Evolutionary conservation across 2,329 filamentous ascomycete genomes (phyloP), one percentile per base, ranked within the genome.

Genomic region (Aspergillus clavatus): DNA sequence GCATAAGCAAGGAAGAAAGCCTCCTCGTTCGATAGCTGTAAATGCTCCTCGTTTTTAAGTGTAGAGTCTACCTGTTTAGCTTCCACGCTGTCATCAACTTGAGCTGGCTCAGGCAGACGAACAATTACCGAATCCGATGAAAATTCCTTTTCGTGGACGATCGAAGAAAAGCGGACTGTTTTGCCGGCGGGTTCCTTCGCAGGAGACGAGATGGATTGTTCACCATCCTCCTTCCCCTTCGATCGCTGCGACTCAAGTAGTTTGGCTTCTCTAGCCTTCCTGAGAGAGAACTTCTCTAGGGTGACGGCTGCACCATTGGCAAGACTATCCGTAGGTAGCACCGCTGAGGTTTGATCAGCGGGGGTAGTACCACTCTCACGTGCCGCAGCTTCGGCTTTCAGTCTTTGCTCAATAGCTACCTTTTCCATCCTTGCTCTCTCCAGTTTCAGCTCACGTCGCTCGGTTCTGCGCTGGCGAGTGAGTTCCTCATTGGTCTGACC

Each of bases 11-110:
- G 77, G 65, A 95, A 98, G 68, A 97, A 94, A 0, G 89, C 84
- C 68, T 98, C 93, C 65, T 96, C 89, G 0, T 85, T 79, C 2
- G 85, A 89, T 7, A 98, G 76, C 63, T 97, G 93, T n/a, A 96
- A 81, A 60, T 96, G 89, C 60, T 98, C 93, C 69, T 86, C 68
- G 71, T 81, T 71, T 45, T 72, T 49, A 12, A 71, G 38, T 1
- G 48, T 47, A 16, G 54, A 46, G 27, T 68, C 57, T 22, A 60
- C 57, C 6, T 51, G 48, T 37, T n/a, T n/a, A n/a, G n/a, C n/a
- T n/a, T n/a, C n/a, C n/a, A n/a, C n/a, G n/a, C 58, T 52, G 4
- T 46, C 43, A n/a, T n/a, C 40, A 12, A 46, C 44, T 18, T 51
- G 23, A 22, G 37, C 38, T 6, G 46, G 38, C 22, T 56, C 50